Base-by-base conservation (phyloP, 2,329 filamentous ascomycete genomes). In the Byssothecium circinans region DNA sequence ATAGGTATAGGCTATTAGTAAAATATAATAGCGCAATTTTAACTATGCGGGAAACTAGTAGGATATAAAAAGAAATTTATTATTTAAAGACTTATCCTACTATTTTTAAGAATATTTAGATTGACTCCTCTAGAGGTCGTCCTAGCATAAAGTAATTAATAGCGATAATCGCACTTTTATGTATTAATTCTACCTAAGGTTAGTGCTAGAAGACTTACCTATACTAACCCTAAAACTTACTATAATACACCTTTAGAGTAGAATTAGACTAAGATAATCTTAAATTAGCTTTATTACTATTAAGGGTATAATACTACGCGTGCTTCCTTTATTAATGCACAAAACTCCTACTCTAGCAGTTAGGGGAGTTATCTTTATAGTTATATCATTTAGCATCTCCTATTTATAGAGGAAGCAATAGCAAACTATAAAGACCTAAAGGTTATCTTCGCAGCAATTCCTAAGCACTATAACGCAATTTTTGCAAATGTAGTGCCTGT, bases 401-500 rank as follows among this genome's bases (percentile, higher is more conserved):
- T 49, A 14, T 47, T 38, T 33, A 44, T 19, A 56, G 33, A 54
- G 45, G 34, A 56, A 56, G 39, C 29, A 56, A 37, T 36, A 22
- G 23, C 27, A 20, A 27, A 56, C 35, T 40, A 47, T 54, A 41
- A 52, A 54, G 19, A 54, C 43, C 41, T 29, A 56, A 23, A 42
- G 42, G 45, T 54, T 35, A 40, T 49, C 34, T 47, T 52, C 30
- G 25, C 32, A 40, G 33, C 20, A 17, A 20, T 45, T 39, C 23
- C 45, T 19, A 43, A 56, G 50, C 25, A 56, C 37, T 39, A 56
- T 23, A 42, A 56, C 34, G 23, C 27, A 56, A 38, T 56, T 56
- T 45, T 56, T 27, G 36, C 29, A 56, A 41, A 56, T 39, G 34
- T 14, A 45, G 40, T 56, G 27, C 27, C 45, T 37, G 34, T 25